Evolutionary conservation across 164 flowering plant species (phyloP), one percentile per base, ranked within the genome.

Genomic region (Kingdonia uniflora): DNA sequence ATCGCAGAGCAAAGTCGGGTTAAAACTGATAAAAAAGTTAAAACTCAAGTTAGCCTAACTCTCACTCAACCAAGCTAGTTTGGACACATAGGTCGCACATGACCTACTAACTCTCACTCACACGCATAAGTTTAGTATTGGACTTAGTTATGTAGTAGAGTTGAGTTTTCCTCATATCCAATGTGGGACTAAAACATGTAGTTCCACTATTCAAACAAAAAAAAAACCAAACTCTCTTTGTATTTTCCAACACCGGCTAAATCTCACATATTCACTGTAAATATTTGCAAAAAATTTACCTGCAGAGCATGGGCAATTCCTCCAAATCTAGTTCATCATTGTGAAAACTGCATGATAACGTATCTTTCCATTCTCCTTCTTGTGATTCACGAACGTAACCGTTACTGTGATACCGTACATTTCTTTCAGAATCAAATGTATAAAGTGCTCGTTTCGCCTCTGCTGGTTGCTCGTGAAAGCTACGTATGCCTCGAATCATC

Each of bases 291-390:
- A 57, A 16, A 41, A 3, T 0, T 14, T 52, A 65, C 64, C 64
- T 59, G 68, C 63, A 65, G 24, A 25, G 19, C n/a, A 14, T 22
- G 0, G 64, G 64, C 47, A 59, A 25, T 11, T 42, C 59, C 38
- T 54, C 41, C 8, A 54, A 52, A 2, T 39, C 45, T 6, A 19
- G 11, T 1, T 33, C 48, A 24, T 59, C 52, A 8, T 17, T 41
- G 6, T 15, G 40, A 35, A 42, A 40, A 39, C 13, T 14, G 35
- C 59, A 54, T n/a, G 4, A 2, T 19, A 65, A 7, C 11, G 57
- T 39, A 22, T 65, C 68, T 23, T 60, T 65, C 68, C 64, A 65
- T 20, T 51, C 44, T 0, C 53, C 54, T 15, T 60, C 25, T 14
- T 15, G 15, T 6, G 49, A 17, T 21, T 19, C 5, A 19, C 38